Evolutionary conservation across 495 filamentous ascomycete species (phyloP), one percentile per base, ranked within the genome.

Genomic region (Penicillium lividum): DNA sequence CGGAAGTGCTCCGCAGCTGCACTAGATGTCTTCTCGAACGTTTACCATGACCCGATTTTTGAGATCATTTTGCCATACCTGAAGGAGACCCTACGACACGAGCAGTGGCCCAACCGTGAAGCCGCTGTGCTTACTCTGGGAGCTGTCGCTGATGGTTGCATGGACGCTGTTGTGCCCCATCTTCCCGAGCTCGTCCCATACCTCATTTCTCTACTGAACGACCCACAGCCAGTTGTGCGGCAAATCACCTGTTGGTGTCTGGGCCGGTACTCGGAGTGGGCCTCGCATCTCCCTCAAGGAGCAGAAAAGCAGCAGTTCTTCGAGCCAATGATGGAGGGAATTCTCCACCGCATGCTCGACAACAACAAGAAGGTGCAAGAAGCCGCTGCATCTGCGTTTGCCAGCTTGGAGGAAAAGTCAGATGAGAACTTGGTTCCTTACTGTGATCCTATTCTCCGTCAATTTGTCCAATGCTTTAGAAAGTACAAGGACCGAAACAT

Each of bases 401-500:
- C 93, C 34, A 96, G 89, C 64, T 82, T 99, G 46, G 93, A 97
- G 68, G 94, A 99, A 75, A 93, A 95, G 70, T 91, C 94, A 0
- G 89, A 90, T 30, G 85, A 84, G 52, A 77, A 85, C 59, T 71
- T 99, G 57, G 85, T 86, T 53, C 89, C 89, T 6, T 98, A 95
- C 75, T 93, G 90, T 68, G 82, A 87, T 48, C 90, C 91, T 30
- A 99, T 99, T 62, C 85, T 98, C 50, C 86, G 84, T 43, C 95
- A 98, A 70, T 98, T 92, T 66, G 93, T 96, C 42, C 76, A 82
- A 57, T 98, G 95, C 71, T 98, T 99, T 76, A 80, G 74, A 28
- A 90, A 88, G 71, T 99, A 98, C 83, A 97, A 99, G 79, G 93
- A 98, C 70, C 86, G 91, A 51, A 99, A 99, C 78, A 97, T 97